Base-by-base conservation (phyloP, 176 grass and related monocot genomes). In the Aegilops speltoides region DNA sequence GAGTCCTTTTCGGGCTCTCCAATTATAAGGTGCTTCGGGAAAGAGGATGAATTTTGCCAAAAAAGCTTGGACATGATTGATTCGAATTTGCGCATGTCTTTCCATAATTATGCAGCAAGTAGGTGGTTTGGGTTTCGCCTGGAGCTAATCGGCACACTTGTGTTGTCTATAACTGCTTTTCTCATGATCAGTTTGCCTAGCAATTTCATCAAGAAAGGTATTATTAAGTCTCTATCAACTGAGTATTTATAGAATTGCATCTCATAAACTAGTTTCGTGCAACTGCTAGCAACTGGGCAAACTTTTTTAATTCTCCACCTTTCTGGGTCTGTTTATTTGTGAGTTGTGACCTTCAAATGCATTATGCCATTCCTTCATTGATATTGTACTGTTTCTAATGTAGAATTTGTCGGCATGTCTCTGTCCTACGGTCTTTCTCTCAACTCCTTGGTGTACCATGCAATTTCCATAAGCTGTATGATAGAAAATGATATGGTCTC, bases 161-260 rank as follows among this genome's bases (percentile, higher is more conserved):
- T 95, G 52, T 88, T 97, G 69, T 94, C 86, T 45, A 76, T 89
- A 84, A 95, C 92, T 86, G 89, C 95, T 83, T 91, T 97, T 81
- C 89, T 97, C 17, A 95, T 97, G 92, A 91, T 95, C 64, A 93
- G 79, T 23, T 89, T 97, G 65, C 95, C 92, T 68, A 83, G 43
- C 78, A 89, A 91, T 86, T 93, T 95, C 85, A 95, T 97, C 73
- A 89, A 93, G 85, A 93, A 89, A 93, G 95, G 95, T 97, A 94
- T 26, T 79, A 28, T 12, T 84, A 56, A 57, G 13, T 66, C 64
- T 28, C 26, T 2, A 1, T 29, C 2, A 66, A 66, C 54, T 31
- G 11, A 66, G 64, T 31, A 31, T 31, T 31, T 16, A 29, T 29
- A 66, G 54, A 31, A 66, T 66, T 66, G 64, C 24, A 7, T 65